Evolutionary conservation across 2,329 filamentous ascomycete genomes (phyloP).

Genomic region (Pseudophaeomoniella oleicola): DNA sequence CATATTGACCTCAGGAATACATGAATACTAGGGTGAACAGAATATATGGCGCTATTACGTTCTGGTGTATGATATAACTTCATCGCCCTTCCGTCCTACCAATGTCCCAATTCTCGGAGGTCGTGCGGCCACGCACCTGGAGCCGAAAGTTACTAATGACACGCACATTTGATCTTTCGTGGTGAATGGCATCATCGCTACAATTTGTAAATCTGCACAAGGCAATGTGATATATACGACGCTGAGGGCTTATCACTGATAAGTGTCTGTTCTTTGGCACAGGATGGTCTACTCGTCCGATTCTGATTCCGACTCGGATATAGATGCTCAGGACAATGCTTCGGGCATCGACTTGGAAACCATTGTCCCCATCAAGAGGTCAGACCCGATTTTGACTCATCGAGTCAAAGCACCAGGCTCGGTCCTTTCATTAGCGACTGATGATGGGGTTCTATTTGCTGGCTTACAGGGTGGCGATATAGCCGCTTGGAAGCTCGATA

Average conservation of each 20-base stretch:
- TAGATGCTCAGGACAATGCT: background rate
- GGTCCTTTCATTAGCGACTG: slow-evolving; percentile 63
- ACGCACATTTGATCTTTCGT: background rate
- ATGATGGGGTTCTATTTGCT: slow-evolving; percentile 69
- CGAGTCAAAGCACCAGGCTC: background rate
- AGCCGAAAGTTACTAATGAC: background rate
- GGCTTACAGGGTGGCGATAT: slow-evolving; percentile 92
- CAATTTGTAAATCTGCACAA: no score
- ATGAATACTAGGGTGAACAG: no score
- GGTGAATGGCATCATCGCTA: background rate
- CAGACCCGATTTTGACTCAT: background rate
- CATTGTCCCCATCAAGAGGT: background rate
- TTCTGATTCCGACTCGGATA: background rate
- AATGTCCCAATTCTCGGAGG: background rate
- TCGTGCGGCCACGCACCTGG: background rate
- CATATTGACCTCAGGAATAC: no score
- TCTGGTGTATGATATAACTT: no score
- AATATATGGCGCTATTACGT: no score
- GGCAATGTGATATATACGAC: no score
- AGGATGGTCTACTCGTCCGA: background rate
- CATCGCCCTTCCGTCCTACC: no score
- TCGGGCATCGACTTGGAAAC: background rate
- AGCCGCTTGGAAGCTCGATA: slow-evolving; percentile 73
- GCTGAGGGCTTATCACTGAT: no score
- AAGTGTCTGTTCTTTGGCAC: no score